Evolutionary conservation across 176 grass and related monocot genomes (phyloP).

Genomic region (Hordeum marinum): DNA sequence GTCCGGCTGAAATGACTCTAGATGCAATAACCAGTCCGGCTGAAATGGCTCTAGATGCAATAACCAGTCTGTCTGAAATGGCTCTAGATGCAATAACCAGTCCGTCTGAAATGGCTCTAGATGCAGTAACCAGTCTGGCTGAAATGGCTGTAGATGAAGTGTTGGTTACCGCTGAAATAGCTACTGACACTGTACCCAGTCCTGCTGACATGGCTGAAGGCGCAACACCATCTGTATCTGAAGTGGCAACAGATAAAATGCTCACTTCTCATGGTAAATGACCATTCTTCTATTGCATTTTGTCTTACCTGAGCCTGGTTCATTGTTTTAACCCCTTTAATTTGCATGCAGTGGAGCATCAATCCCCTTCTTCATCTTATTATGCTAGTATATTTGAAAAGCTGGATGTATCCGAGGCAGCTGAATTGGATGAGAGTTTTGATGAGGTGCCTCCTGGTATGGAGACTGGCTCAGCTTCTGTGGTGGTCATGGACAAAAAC

Average conservation of each 20-base stretch:
- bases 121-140: background rate
- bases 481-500: constrained; percentile 26
- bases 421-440: constrained; percentile 41
- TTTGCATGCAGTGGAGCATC: constrained; percentile 40
- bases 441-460: constrained; percentile 69
- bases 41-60: constrained; percentile 32
- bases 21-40: constrained; percentile 1
- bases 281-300: constrained; percentile 16
- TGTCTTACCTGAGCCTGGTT: constrained; percentile 14
- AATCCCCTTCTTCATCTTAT: constrained; percentile 27
- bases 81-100: constrained; percentile 15
- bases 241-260: constrained; percentile 26
- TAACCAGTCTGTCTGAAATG: background rate
- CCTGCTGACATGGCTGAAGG: constrained; percentile 12
- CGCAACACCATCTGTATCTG: constrained; percentile 19
- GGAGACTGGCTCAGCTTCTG: constrained; percentile 35
- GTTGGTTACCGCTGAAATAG: background rate
- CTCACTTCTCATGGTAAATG: constrained; percentile 27
- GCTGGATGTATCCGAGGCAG: constrained; percentile 34
- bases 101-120: constrained; percentile 13
- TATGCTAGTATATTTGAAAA: constrained; percentile 68
- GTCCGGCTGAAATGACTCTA: constrained; percentile 23
- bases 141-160: constrained; percentile 28
- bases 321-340: constrained; percentile 24
- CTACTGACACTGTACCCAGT: background rate